These are phyloP conservation scores for Cordyceps militaris DNA, from an alignment of 2,329 filamentous ascomycete genomes.

Conservation along the genomic window DNA sequence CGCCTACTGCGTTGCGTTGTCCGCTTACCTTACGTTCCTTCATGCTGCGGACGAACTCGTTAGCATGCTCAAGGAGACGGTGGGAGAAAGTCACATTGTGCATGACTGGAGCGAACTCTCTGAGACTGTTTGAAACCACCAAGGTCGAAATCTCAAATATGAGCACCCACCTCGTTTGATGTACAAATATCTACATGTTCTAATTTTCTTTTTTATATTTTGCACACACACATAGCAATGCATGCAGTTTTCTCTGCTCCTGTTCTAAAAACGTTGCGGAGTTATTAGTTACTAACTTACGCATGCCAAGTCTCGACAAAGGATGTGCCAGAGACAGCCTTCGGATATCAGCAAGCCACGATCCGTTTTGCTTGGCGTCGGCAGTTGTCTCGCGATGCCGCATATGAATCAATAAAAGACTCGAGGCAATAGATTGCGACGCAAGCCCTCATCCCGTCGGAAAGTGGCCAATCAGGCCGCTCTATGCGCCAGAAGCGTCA, in stretches of 20 bases:
- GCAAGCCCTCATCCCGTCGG: not conserved
- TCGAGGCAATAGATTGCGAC: not conserved
- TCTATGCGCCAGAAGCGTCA: too few species aligned
- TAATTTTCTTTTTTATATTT: not conserved
- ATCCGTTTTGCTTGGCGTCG: not conserved
- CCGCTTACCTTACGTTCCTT: conserved; percentile 37
- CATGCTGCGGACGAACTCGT: conserved; percentile 37
- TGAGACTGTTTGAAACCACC: not conserved
- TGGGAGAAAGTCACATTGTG: conserved; percentile 33
- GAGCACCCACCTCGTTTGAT: not conserved
- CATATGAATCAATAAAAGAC: not conserved
- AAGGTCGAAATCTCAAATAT: not conserved
- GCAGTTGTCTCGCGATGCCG: not conserved
- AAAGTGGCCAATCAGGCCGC: not conserved
- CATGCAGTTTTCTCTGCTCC: not conserved
- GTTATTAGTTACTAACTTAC: too few species aligned
- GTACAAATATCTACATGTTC: not conserved
- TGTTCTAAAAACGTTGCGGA: too few species aligned
- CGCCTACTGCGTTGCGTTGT: conserved; percentile 39
- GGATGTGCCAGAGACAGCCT: not conserved
- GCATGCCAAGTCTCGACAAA: too few species aligned
- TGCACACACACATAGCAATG: not conserved
- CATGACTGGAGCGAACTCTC: conserved; percentile 11
- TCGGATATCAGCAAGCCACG: not conserved
- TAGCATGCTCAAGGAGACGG: conserved; percentile 32